Conservation (phyloP, 2,329 filamentous ascomycete genomes). For the Orbilia oligospora region DNA sequence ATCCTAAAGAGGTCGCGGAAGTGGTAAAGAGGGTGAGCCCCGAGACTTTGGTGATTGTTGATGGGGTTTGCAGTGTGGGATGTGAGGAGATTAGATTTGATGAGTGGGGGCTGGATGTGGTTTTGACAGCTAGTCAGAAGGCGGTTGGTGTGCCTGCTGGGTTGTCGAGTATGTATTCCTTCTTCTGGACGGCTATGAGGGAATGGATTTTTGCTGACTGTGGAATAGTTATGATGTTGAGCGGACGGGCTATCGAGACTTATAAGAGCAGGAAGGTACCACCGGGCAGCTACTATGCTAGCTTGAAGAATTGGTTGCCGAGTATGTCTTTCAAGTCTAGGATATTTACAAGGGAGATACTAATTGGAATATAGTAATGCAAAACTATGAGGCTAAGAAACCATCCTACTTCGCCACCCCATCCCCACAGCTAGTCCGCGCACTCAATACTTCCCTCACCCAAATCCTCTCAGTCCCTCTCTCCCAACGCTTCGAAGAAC, state of each 20-base stretch:
- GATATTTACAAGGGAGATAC: neutral
- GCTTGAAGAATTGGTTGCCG: constrained; percentile 96
- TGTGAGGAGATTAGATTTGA: constrained; percentile 97
- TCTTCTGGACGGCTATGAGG: neutral
- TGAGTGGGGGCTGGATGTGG: constrained; percentile 91
- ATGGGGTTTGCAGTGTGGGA: constrained; percentile 97
- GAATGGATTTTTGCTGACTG: neutral
- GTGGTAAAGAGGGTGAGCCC: constrained; percentile 89
- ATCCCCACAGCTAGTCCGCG: constrained; percentile 91
- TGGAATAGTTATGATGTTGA: constrained; percentile 81
- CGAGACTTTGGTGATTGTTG: constrained; percentile 90
- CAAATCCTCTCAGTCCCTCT: constrained; percentile 88
- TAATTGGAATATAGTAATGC: constrained; percentile 76
- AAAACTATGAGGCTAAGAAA: constrained; percentile 98
- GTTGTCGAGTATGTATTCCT: constrained; percentile 74
- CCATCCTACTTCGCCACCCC: constrained; percentile 98
- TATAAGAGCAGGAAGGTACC: constrained; percentile 86
- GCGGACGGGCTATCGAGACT: constrained; percentile 84
- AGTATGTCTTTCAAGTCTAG: constrained; percentile 71
- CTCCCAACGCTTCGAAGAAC: constrained; percentile 84
- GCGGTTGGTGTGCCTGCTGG: constrained; percentile 96
- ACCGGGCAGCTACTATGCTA: constrained; percentile 91
- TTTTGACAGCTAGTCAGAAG: constrained; percentile 95
- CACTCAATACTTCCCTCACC: constrained; percentile 87
- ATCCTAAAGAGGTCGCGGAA: constrained; percentile 86